These are phyloP conservation scores for Guillardia theta DNA, from an alignment of 78 protist genomes.

Conservation along the genomic window DNA sequence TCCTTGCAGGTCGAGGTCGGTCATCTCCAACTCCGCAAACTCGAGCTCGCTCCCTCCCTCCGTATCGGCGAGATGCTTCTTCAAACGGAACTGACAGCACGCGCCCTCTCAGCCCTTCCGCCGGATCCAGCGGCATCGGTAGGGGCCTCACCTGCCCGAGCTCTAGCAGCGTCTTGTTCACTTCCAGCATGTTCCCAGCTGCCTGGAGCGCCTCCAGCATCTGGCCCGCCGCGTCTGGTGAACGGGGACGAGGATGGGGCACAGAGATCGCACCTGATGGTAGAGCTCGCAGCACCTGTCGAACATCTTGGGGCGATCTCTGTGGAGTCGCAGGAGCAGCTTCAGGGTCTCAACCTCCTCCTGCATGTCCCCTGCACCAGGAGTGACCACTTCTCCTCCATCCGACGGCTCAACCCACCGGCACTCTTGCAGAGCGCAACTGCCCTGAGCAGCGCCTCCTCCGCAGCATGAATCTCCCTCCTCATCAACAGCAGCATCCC, in stretches of 20 bases:
- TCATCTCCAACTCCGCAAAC: not conserved
- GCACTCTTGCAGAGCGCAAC: not conserved
- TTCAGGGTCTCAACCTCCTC: not conserved
- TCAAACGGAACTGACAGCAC: not conserved
- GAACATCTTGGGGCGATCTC: not conserved
- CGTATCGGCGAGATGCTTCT: not conserved
- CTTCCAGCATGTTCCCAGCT: not conserved
- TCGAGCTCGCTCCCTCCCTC: not conserved
- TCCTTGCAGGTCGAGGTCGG: not conserved
- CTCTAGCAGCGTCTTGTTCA: not conserved
- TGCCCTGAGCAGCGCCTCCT: not conserved
- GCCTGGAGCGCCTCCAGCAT: not conserved
- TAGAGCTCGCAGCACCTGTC: not conserved
- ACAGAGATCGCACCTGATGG: not conserved
- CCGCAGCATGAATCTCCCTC: not conserved
- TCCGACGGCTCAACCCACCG: not conserved
- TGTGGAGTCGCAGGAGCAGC: not conserved
- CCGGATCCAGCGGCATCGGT: too few species aligned
- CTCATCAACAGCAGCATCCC: not conserved
- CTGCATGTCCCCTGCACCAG: not conserved
- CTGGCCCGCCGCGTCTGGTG: not conserved
- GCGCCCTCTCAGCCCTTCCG: too few species aligned
- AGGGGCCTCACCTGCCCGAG: too few species aligned
- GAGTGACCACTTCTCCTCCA: not conserved
- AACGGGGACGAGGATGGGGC: too few species aligned